These are phyloP conservation scores for Castanopsis chinensis DNA, from an alignment of 306 rosid genomes.

Conservation along the genomic window DNA sequence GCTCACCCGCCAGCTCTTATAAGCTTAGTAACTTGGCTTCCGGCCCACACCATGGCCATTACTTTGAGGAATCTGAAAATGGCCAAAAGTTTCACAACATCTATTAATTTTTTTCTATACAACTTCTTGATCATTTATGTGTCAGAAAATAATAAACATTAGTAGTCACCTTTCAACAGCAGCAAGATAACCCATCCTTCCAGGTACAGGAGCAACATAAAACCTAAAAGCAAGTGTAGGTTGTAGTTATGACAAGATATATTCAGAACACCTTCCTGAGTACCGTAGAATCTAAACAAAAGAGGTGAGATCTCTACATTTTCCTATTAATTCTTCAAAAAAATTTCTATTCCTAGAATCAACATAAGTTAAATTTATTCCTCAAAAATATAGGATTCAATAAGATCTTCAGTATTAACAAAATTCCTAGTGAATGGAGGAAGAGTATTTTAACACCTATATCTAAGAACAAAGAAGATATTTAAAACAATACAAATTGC, in stretches of 20 bases:
- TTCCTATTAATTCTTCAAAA: not conserved
- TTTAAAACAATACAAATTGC: too few relatives aligned
- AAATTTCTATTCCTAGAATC: not conserved
- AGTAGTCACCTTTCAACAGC: conserved; percentile 65
- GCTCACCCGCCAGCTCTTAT: conserved; percentile 87
- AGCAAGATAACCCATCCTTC: conserved; percentile 81
- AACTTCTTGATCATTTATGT: not conserved
- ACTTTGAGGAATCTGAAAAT: conserved; percentile 74
- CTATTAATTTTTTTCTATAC: not conserved
- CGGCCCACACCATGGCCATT: conserved; percentile 97
- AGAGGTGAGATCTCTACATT: not conserved
- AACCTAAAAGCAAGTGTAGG: conserved; percentile 50
- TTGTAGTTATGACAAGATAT: not conserved
- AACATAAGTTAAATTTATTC: not conserved
- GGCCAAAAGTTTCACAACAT: not conserved
- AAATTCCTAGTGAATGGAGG: too few relatives aligned
- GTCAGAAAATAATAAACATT: not conserved
- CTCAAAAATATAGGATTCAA: too few relatives aligned
- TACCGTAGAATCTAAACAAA: not conserved
- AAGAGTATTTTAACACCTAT: too few relatives aligned
- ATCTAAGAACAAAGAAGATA: too few relatives aligned
- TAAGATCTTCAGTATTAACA: too few relatives aligned
- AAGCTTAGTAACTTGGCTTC: conserved; percentile 93
- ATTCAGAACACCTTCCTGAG: not conserved
- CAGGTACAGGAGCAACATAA: conserved; percentile 79